A percentile compares a stretch with the other conserved stretches of the same genome.
Conservation (phyloP, 192 early-diverging fungal species). For the Coemansia sp. region DNA sequence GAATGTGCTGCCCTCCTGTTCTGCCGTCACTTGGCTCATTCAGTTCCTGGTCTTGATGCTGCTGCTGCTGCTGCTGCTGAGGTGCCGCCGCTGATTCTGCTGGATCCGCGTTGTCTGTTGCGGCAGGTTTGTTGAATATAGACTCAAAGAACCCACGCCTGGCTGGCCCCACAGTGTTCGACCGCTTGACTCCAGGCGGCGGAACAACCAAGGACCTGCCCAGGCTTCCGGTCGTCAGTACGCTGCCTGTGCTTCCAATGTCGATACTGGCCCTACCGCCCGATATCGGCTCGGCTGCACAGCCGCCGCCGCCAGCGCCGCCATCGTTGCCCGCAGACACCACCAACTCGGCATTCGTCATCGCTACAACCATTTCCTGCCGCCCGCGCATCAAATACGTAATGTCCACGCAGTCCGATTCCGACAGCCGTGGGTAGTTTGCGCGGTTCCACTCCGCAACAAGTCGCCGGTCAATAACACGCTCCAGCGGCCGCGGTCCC, state of each 20-base stretch:
- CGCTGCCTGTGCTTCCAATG: constrained; percentile 19
- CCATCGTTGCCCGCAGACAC: constrained; percentile 9
- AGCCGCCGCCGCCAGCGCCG: too few species aligned
- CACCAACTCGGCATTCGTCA: constrained; percentile 31
- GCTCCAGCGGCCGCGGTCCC: constrained; percentile 41
- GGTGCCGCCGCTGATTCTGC: not conserved
- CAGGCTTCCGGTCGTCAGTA: not conserved
- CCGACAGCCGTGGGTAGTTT: constrained; percentile 24
- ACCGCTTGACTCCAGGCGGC: constrained; percentile 32
- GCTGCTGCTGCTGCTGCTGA: not conserved
- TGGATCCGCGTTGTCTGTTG: not conserved
- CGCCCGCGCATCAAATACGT: constrained; percentile 48
- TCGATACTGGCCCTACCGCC: constrained; percentile 43
- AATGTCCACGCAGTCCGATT: constrained; percentile 30
- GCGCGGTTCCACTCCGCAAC: constrained; percentile 53
- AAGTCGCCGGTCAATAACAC: constrained; percentile 43
- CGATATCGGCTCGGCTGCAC: not conserved
- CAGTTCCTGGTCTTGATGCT: not conserved
- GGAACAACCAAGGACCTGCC: not conserved
- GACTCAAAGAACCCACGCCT: constrained; percentile 34
- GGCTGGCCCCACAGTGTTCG: constrained; percentile 46
- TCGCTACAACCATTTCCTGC: constrained; percentile 45
- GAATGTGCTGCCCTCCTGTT: not conserved
- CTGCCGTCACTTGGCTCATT: not conserved
- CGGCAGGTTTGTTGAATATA: constrained; percentile 15